A percentile compares a stretch with the other conserved stretches of the same genome.
Evolutionary conservation across 179 eudicot species (phyloP).

Genomic region (Silene vulgaris): DNA sequence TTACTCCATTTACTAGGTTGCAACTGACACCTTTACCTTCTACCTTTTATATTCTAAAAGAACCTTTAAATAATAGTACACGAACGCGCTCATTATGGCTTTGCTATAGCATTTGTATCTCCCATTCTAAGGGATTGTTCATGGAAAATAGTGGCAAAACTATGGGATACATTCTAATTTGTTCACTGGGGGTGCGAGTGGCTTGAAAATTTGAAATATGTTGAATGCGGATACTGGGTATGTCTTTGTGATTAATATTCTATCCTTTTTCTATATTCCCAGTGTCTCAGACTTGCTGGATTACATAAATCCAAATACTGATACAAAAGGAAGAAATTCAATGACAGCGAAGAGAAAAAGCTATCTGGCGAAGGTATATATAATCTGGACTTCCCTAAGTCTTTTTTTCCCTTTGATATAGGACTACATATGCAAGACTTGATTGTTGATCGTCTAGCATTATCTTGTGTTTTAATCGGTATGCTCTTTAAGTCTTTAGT

Average conservation of each 20-base stretch:
- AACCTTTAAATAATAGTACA: not conserved
- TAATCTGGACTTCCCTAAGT: not conserved
- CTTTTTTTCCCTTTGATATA: not conserved
- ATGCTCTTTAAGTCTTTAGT: not conserved
- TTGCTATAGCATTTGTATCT: not conserved
- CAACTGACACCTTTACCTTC: not conserved
- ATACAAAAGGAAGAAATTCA: slow-evolving; percentile 67
- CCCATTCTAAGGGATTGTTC: not conserved
- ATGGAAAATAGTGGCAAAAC: not conserved
- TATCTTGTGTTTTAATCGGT: slow-evolving; percentile 3
- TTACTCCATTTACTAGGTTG: not conserved
- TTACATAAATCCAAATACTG: slow-evolving; percentile 88
- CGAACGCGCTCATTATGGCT: not conserved
- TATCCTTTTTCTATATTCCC: slow-evolving; percentile 23
- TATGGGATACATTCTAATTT: not conserved
- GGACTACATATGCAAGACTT: not conserved
- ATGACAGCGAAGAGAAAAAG: slow-evolving; percentile 59
- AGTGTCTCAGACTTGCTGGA: slow-evolving; percentile 99
- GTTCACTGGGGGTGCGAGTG: not conserved
- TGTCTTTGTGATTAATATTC: slow-evolving; percentile 6
- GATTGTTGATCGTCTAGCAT: not conserved
- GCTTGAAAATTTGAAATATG: not conserved
- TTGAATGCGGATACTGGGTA: not conserved
- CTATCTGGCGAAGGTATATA: slow-evolving; percentile 55
- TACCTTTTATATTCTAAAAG: not conserved